Base-by-base conservation (phyloP, 2,329 filamentous ascomycete genomes). In the Ilyonectria destructans region DNA sequence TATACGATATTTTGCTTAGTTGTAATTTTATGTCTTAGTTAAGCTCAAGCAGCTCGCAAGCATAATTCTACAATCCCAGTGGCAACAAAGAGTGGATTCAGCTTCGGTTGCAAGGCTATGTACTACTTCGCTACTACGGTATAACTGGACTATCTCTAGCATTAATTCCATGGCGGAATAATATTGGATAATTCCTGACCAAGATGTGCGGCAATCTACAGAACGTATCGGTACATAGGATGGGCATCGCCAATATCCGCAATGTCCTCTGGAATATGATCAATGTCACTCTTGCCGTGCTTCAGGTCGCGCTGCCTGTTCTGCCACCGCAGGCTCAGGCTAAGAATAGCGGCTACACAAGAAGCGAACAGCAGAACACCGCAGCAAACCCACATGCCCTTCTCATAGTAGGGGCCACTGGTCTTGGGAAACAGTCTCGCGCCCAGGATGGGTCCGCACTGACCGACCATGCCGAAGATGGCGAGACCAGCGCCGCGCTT, bases 401-500 rank as follows among this genome's bases (percentile, higher is more conserved):
- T 62, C 15, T 17, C 33, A 12, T 54, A 62, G n/a, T 52, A 62
- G 2, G 58, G 58, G 7, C 35, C 33, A n/a, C 26, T 19, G 7
- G 29, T 33, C 13, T 65, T 68, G 56, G 69, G 19, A 51, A 71
- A 70, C 23, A 70, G 35, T 3, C 65, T 57, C 6, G 68, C 65
- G 23, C 67, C 67, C 3, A 71, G 49, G 17, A 71, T 67, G 2
- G 69, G 63, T 9, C 63, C 62, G 1, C 69, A 71, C 19, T 71
- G 1, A 71, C 73, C 75, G 49, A 72, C 57, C 46, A 73, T 76
- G 60, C 67, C 71, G 43, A 69, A 72, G 51, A 75, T 72, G 26
- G 89, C 86, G 57, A 93, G 89, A 6, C 88, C 88, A 19, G 88
- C 86, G 15, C 91, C 91, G 17, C 90, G 84, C 65, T 90, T 87